Conservation (phyloP, 345 rosid genomes). For the Hypericum perforatum region DNA sequence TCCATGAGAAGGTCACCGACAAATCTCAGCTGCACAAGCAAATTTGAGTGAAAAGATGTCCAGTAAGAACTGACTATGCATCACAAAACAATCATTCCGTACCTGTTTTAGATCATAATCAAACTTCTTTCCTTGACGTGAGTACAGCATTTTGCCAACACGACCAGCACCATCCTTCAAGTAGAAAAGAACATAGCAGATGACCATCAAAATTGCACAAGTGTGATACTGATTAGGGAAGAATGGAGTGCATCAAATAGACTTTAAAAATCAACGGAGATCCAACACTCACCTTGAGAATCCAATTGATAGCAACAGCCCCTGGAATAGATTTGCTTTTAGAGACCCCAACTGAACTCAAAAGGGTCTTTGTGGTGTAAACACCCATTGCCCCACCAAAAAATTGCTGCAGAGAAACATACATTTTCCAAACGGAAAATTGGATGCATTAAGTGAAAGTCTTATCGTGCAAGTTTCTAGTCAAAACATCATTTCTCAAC, state of each 20-base stretch:
- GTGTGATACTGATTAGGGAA: too few relatives aligned
- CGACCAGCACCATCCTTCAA: conserved; percentile 96
- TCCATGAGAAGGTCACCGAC: conserved; percentile 93
- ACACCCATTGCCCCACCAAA: conserved; percentile 99
- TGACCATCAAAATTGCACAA: not conserved
- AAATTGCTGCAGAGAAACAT: conserved; percentile 46
- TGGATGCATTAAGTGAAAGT: too few relatives aligned
- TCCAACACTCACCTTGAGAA: conserved; percentile 58
- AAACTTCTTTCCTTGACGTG: conserved; percentile 94
- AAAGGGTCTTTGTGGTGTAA: conserved; percentile 87
- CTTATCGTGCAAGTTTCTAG: too few relatives aligned
- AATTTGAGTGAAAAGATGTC: conserved; percentile 13
- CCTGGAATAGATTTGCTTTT: conserved; percentile 64
- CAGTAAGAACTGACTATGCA: not conserved
- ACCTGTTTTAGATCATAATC: conserved; percentile 98
- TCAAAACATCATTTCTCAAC: too few relatives aligned
- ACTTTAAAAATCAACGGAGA: not conserved
- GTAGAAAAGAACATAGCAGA: not conserved
- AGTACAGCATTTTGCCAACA: conserved; percentile 92
- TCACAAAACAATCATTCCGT: not conserved
- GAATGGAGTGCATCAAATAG: not conserved
- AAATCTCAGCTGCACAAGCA: conserved; percentile 55
- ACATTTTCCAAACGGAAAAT: too few relatives aligned
- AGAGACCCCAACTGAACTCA: conserved; percentile 85
- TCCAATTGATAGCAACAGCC: conserved; percentile 97